Evolutionary conservation across 495 filamentous ascomycete species (phyloP).

Genomic region (Cryomyces minteri): DNA sequence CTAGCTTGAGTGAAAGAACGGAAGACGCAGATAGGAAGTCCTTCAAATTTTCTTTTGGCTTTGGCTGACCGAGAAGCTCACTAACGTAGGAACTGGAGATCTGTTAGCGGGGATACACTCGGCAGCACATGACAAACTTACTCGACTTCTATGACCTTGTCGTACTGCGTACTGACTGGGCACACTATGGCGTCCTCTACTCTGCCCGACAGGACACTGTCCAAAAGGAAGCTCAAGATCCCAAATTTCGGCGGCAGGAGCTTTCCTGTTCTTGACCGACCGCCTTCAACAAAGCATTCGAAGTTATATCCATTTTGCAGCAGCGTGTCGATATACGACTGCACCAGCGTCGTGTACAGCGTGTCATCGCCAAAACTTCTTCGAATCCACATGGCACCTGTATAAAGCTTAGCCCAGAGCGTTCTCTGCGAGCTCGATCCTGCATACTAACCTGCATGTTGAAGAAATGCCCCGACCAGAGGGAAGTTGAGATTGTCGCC

Average conservation of each 20-base stretch:
- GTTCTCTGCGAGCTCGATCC: slow-evolving; percentile 7
- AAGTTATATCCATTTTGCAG: slow-evolving; percentile 84
- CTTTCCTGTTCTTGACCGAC: slow-evolving; percentile 82
- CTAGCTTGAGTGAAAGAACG: slow-evolving; percentile 70
- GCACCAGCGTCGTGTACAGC: slow-evolving; percentile 77
- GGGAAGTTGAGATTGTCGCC: slow-evolving; percentile 96
- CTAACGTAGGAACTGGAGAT: slow-evolving; percentile 56
- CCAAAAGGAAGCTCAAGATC: slow-evolving; percentile 82
- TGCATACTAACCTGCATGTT: slow-evolving; percentile 50
- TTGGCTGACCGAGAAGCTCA: slow-evolving; percentile 82
- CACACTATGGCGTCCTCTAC: slow-evolving; percentile 83
- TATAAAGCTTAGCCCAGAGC: neutral
- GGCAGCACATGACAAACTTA: slow-evolving; percentile 16
- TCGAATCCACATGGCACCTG: slow-evolving; percentile 90
- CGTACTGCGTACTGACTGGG: slow-evolving; percentile 91
- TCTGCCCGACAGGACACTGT: slow-evolving; percentile 73
- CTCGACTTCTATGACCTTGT: slow-evolving; percentile 96
- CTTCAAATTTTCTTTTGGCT: slow-evolving; percentile 79
- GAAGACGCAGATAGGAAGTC: slow-evolving; percentile 81
- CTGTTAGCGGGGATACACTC: slow-evolving; percentile 1
- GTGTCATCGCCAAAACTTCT: slow-evolving; percentile 83
- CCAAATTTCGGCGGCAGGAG: slow-evolving; percentile 87
- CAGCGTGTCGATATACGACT: slow-evolving; percentile 87
- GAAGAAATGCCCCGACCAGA: slow-evolving; percentile 70
- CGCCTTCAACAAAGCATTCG: slow-evolving; percentile 81